Base-by-base conservation (phyloP, 179 eudicot species). In the Spergularia azorica region DNA sequence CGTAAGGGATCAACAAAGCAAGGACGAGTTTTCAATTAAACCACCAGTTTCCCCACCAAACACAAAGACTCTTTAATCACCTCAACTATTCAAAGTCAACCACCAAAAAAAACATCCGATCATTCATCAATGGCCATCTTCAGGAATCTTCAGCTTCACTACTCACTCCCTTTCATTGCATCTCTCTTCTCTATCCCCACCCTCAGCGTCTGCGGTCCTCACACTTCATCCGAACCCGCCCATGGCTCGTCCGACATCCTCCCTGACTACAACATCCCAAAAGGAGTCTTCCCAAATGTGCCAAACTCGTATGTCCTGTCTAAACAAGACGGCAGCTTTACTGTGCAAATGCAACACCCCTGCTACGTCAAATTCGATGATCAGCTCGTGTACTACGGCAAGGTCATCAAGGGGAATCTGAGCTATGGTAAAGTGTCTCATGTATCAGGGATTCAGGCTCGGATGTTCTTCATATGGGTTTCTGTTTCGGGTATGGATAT, bases 401-500 rank as follows among this genome's bases (percentile, higher is more conserved):
- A 75, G 18, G 14, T 16, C 0, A 79, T 90, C 70, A 81, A 72
- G 56, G 94, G 94, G 0, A 86, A 76, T 72, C 65, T 90, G 41
- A 81, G 66, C n/a, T 83, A 71, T 36, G 92, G 92, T 6, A 77
- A 82, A 36, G 79, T 90, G 2, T 63, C 88, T 2, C 82, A 79
- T 56, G 92, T 90, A 5, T 79, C 89, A 3, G 94, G 94, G 1
- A 90, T 90, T 73, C 89, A 88, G 52, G 94, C 90, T 6, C 87
- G 87, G 80, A 79, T 81, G 80, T 68, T 90, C 59, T 85, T 88
- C 75, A 14, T 88, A 5, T 90, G 94, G 94, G 72, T 90, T 0
- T 48, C 87, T 36, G 94, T 90, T 2, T 80, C 85, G 0, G 89
- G 89, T 6, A 78, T 90, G 83, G 79, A 83, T 46, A 74, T 83